Base-by-base conservation (phyloP, 768 basidiomycete species). In the Leucosporidium yakuticum region DNA sequence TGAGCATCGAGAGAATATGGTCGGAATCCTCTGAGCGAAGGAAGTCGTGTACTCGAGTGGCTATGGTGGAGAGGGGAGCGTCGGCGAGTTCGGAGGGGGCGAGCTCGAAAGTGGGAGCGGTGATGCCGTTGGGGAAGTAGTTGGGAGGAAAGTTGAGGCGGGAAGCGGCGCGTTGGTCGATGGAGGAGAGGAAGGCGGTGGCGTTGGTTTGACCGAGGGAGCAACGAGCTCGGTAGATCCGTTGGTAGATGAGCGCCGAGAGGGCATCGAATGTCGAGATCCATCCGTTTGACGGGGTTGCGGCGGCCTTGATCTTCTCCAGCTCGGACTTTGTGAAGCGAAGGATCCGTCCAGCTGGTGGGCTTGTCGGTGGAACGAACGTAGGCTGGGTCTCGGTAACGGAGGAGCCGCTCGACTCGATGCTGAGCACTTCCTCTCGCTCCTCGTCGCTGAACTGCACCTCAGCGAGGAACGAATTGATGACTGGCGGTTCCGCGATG, bases 191-290 rank as follows among this genome's bases (percentile, higher is more conserved):
- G 56, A 75, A 65, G 54, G 69, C 56, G 20, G 69, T 60, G 29
- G 27, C 58, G 20, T 60, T 63, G 17, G 60, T 34, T 23, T 44
- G 50, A 5, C 63, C 67, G 21, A 64, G 69, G 31, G 34, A 27
- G 25, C 65, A 23, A 23, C 74, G 71, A 17, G 74, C 71, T 32
- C 59, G 69, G 56, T 73, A 60, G 51, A 70, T 55, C 32, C 56
- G 34, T 32, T 64, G 69, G 55, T 68, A 67, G 44, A 73, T 54
- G 36, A 65, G 62, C 0, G 74, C 71, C 20, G 64, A 60, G 54
- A 74, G 67, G 23, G 71, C 69, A 55, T 65, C 64, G 58, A 66
- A 74, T 20, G 71, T 64, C 29, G 71, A 70, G 4, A 69, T 65
- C 68, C 64, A 69, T 17, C 21, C 53, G 36, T 12, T n/a, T 23